A percentile compares a stretch with the other conserved stretches of the same genome.
Conservation (phyloP, 1,284 basidiomycete genomes). For the Ceratorhiza oryzae-sativae region DNA sequence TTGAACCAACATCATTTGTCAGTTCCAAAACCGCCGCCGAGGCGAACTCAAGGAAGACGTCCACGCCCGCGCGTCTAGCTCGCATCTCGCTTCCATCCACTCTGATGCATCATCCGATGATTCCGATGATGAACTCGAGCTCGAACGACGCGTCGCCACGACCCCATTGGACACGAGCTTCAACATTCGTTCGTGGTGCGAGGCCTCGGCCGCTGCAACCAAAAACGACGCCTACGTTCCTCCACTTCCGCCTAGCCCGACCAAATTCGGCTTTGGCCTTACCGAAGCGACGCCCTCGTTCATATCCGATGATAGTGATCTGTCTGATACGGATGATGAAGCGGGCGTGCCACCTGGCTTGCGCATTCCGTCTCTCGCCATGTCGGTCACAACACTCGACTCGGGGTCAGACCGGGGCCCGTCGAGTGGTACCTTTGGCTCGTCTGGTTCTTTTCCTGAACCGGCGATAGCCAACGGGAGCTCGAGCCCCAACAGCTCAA, state of each 20-base stretch:
- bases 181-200: conserved; percentile 34
- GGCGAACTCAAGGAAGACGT: conserved; percentile 32
- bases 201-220: conserved; percentile 27
- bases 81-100: conserved; percentile 10
- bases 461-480: neutral
- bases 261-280: conserved; percentile 17
- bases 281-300: neutral
- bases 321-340: conserved; percentile 29
- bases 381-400: conserved; percentile 24
- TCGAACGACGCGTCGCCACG: conserved; percentile 13
- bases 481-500: neutral
- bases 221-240: neutral
- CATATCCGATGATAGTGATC: conserved; percentile 21
- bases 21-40: conserved; percentile 33
- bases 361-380: conserved; percentile 26
- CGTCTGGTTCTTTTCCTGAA: neutral
- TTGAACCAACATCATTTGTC: neutral
- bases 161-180: conserved; percentile 28
- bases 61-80: conserved; percentile 15
- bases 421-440: conserved; percentile 1
- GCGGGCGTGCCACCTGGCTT: neutral
- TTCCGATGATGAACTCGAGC: conserved; percentile 20
- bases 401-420: conserved; percentile 23
- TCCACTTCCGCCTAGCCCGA: conserved; percentile 25
- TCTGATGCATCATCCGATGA: conserved; percentile 18